Conservation (phyloP, 176 grass and related monocot species). For the Carex scoparia region DNA sequence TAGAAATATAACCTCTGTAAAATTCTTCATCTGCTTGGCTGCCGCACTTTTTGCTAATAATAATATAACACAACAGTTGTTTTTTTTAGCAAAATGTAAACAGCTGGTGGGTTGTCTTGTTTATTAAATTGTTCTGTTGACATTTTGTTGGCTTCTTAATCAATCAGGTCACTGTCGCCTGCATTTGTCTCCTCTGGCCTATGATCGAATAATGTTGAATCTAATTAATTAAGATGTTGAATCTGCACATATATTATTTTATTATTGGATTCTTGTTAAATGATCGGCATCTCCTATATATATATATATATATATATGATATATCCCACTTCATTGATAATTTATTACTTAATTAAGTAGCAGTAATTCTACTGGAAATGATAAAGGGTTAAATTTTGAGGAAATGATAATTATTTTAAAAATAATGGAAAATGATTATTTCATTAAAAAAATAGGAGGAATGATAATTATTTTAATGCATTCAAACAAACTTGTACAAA, state of each 20-base stretch:
- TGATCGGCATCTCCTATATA: not conserved
- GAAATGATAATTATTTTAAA: not conserved
- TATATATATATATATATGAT: too few species aligned
- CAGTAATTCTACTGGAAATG: not conserved
- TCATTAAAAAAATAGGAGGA: not conserved
- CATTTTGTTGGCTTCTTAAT: not conserved
- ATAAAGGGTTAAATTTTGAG: not conserved
- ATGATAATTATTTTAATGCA: not conserved
- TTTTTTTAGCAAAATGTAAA: not conserved
- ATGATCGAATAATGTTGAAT: not conserved
- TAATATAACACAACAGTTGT: not conserved
- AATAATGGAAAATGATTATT: not conserved
- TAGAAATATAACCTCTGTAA: not conserved
- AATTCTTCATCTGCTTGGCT: not conserved
- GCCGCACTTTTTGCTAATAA: not conserved
- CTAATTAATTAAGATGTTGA: not conserved
- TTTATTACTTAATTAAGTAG: not conserved
- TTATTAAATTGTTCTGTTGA: slow-evolving; percentile 5
- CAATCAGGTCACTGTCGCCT: not conserved
- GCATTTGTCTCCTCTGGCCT: not conserved
- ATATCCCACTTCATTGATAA: not conserved
- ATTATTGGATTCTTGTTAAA: not conserved
- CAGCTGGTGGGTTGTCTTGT: not conserved
- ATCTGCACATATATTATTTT: not conserved
- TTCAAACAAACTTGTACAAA: too few species aligned